Conservation (phyloP, 306 rosid genomes). For the Lablab purpureus region DNA sequence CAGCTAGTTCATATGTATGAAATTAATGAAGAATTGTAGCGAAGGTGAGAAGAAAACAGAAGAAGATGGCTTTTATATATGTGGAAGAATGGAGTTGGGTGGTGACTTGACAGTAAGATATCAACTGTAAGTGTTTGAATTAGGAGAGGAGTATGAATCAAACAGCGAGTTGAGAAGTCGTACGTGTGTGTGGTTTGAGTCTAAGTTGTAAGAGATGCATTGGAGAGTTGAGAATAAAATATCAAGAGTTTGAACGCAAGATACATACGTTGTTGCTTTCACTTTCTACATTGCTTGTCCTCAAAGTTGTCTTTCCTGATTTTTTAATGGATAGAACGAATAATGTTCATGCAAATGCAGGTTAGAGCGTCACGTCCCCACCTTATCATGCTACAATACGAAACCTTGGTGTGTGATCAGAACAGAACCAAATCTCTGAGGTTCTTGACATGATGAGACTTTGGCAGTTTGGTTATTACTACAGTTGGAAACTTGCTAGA, state of each 20-base stretch:
- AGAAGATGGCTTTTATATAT: constrained; percentile 20
- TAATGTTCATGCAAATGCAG: constrained; percentile 25
- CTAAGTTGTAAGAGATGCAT: constrained; percentile 23
- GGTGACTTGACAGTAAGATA: constrained; percentile 38
- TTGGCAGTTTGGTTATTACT: constrained; percentile 39
- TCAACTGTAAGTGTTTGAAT: constrained; percentile 42
- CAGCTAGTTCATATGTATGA: not conserved
- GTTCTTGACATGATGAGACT: constrained; percentile 41
- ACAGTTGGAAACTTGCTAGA: constrained; percentile 2
- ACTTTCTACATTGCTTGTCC: constrained; percentile 29
- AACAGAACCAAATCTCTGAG: constrained; percentile 1
- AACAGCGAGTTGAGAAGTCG: constrained; percentile 42
- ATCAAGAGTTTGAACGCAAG: constrained; percentile 17
- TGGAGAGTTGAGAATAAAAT: constrained; percentile 26
- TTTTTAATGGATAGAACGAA: constrained; percentile 24
- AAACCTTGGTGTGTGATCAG: not conserved
- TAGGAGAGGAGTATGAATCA: constrained; percentile 43
- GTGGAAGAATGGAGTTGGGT: constrained; percentile 14
- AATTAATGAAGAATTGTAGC: not conserved
- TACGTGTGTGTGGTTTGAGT: constrained; percentile 24
- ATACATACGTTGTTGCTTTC: not conserved
- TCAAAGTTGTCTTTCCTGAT: constrained; percentile 27
- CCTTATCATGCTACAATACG: constrained; percentile 20
- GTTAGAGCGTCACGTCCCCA: constrained; percentile 41
- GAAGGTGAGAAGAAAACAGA: constrained; percentile 7